Conservation (phyloP, 805 yeast genomes). For the Ogataea kodamae region DNA sequence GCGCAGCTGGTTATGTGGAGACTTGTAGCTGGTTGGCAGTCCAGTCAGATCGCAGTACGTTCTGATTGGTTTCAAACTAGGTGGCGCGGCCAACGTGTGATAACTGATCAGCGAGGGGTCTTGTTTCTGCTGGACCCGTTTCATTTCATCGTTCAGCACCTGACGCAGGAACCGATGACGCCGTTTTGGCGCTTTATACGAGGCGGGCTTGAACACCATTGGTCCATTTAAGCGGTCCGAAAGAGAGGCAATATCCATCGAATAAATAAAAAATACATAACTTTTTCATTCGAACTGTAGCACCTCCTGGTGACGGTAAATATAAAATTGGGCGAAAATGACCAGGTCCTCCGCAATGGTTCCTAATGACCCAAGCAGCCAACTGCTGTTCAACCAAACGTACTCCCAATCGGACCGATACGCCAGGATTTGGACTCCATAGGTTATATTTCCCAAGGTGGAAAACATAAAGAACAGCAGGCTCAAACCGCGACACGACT, state of each 20-base stretch:
- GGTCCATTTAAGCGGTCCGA: conserved; percentile 40
- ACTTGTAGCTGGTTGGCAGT: conserved; percentile 67
- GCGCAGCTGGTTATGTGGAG: conserved; percentile 70
- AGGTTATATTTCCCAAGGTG: conserved; percentile 70
- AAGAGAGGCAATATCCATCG: conserved; percentile 21
- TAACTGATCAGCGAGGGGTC: conserved; percentile 55
- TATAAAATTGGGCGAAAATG: conserved; percentile 64
- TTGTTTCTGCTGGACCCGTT: conserved; percentile 48
- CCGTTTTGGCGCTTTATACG: conserved; percentile 49
- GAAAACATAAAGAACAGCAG: conserved; percentile 74
- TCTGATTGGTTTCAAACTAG: conserved; percentile 75
- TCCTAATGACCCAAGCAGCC: conserved; percentile 78
- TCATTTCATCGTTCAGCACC: conserved; percentile 71
- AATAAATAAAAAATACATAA: background rate
- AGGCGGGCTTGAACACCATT: conserved; percentile 57
- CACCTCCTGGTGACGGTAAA: conserved; percentile 40
- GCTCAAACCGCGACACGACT: conserved; percentile 83
- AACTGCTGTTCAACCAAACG: conserved; percentile 59
- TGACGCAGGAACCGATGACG: conserved; percentile 76
- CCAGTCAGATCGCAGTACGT: conserved; percentile 95
- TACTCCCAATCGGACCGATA: conserved; percentile 61
- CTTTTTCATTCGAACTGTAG: conserved; percentile 2
- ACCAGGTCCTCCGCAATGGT: conserved; percentile 68
- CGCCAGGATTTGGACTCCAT: conserved; percentile 67
- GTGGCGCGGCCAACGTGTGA: conserved; percentile 77